phyloP scores from a whole-genome alignment of 805 yeast genomes.

The Phaffomyces antillensis region DNA sequence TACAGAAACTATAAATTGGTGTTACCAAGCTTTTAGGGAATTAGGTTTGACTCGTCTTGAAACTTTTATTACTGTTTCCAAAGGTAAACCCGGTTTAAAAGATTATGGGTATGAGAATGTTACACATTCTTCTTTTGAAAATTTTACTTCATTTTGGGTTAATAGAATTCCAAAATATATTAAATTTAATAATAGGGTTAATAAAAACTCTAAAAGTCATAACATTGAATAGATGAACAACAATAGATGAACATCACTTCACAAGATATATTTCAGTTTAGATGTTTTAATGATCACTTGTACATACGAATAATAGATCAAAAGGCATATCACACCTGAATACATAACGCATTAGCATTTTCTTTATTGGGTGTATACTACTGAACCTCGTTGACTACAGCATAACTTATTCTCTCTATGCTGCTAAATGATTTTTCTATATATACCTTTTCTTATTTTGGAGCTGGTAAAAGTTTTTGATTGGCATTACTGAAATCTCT shows the following conservation, averaged over 20 bases:
- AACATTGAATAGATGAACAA: no score
- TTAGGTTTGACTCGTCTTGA: slow-evolving; percentile 8
- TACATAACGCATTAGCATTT: no score
- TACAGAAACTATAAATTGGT: slow-evolving; percentile 11
- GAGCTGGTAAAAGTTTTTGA: slow-evolving; percentile 6
- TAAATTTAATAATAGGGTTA: neutral
- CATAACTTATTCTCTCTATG: no score
- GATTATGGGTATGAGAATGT: neutral
- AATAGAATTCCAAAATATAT: neutral
- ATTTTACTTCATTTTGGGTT: neutral
- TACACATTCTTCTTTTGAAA: neutral
- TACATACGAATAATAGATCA: no score
- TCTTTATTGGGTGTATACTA: no score
- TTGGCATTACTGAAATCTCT: slow-evolving; percentile 59
- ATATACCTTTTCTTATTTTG: neutral
- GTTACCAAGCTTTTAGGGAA: slow-evolving; percentile 10
- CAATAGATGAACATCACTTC: no score
- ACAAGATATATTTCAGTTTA: no score
- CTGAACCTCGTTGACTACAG: no score
- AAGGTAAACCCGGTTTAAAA: no score
- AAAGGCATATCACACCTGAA: no score
- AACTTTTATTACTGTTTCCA: neutral
- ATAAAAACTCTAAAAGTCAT: no score
- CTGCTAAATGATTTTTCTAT: neutral
- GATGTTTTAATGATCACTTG: no score